phyloP scores from a whole-genome alignment of 495 filamentous ascomycete species.

The Pyrenopolyporus hunteri region DNA sequence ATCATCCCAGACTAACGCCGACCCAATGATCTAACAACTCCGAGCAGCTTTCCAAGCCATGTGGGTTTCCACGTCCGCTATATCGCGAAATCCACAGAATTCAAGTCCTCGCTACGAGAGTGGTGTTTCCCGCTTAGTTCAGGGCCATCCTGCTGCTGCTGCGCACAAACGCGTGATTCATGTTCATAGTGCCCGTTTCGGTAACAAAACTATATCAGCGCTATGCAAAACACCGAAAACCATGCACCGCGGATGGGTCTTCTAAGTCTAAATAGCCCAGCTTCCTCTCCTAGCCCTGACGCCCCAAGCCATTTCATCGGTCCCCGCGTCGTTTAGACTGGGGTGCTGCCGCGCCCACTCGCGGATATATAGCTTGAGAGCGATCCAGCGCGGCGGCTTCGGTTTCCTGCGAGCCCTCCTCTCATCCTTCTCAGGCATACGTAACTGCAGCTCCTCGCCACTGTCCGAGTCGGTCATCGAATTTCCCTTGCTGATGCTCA shows the following conservation, averaged over 20 bases:
- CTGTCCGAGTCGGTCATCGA: conserved; percentile 32
- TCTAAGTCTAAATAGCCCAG: conserved; percentile 69
- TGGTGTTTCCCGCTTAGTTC: conserved; percentile 1
- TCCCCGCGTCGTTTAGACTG: conserved; percentile 59
- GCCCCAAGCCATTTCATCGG: conserved; percentile 68
- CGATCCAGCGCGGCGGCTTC: conserved; percentile 75
- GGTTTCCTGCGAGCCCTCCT: conserved; percentile 44
- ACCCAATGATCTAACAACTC: conserved; percentile 4
- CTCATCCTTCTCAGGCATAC: conserved; percentile 47
- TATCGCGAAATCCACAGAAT: not conserved
- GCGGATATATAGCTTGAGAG: conserved; percentile 76
- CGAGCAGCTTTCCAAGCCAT: not conserved
- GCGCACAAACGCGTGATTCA: conserved; percentile 1
- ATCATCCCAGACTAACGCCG: conserved; percentile 13
- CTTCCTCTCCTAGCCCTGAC: conserved; percentile 76
- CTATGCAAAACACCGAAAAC: conserved; percentile 14
- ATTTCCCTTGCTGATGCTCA: conserved; percentile 35
- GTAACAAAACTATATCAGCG: conserved; percentile 1
- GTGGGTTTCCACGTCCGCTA: not conserved
- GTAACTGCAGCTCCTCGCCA: conserved; percentile 42
- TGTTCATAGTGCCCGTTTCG: not conserved
- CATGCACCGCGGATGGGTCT: not conserved
- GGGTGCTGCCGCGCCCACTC: conserved; percentile 87
- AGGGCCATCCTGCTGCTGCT: not conserved
- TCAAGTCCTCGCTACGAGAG: not conserved